Percentiles rank a stretch among this genome's conserved stretches.
phyloP scores from a whole-genome alignment of 345 rosid species.

The Conringia planisiliqua region DNA sequence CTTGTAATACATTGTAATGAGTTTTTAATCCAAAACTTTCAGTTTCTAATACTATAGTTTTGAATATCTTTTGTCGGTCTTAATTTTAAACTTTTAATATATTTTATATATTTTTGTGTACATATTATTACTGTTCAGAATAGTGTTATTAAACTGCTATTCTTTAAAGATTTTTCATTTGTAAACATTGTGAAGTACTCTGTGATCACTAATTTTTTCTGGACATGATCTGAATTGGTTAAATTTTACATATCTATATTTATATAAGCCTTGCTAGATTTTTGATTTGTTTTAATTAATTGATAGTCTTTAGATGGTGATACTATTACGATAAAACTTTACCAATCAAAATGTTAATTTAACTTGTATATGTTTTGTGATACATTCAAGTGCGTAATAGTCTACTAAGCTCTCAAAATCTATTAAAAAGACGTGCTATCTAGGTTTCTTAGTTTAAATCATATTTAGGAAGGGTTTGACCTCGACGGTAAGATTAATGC shows the following conservation, averaged over 20 bases:
- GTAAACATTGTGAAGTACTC: background rate
- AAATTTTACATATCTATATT: background rate
- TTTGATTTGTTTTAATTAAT: background rate
- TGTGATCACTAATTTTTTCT: background rate
- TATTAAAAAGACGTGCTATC: background rate
- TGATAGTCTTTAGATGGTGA: background rate
- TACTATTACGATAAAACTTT: background rate
- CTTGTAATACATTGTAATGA: too few relatives aligned
- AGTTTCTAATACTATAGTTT: too few relatives aligned
- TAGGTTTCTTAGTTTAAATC: background rate
- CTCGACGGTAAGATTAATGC: background rate
- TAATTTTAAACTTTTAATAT: background rate
- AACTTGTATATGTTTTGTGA: background rate
- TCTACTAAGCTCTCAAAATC: background rate
- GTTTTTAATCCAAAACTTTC: too few relatives aligned
- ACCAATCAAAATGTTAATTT: background rate
- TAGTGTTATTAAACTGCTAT: background rate
- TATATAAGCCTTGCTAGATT: background rate
- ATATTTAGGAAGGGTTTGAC: background rate
- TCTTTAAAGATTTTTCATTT: background rate
- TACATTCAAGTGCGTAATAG: background rate
- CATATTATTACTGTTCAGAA: background rate
- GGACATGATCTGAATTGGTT: background rate
- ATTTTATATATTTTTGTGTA: background rate
- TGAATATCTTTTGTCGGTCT: too few relatives aligned